Evolutionary conservation across 2,329 filamentous ascomycete species (phyloP).

Genomic region (Colletotrichum liriopes): DNA sequence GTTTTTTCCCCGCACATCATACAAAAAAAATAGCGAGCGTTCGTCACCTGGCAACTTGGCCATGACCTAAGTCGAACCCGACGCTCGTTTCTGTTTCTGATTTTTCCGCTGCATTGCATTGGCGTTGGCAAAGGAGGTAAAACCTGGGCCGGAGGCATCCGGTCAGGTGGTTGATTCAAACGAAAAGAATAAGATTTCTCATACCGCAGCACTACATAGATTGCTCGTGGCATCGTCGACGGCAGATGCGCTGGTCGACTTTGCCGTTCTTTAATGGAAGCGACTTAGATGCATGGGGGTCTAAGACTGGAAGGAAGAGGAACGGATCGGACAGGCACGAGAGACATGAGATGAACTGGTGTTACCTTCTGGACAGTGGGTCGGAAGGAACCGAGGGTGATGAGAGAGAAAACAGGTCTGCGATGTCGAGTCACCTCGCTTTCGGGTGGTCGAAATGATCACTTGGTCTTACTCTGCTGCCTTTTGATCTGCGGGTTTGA

Average conservation of each 20-base stretch:
- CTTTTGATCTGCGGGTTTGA: slow-evolving; percentile 18
- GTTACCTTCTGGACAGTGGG: slow-evolving; percentile 24
- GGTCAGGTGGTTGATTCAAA: slow-evolving; percentile 51
- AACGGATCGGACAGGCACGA: too few relatives aligned
- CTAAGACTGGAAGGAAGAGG: neutral
- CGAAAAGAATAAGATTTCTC: slow-evolving; percentile 56
- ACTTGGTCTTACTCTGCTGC: slow-evolving; percentile 31
- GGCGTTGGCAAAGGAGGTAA: slow-evolving; percentile 64
- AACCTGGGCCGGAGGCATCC: slow-evolving; percentile 38
- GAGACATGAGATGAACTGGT: neutral
- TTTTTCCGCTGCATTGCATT: slow-evolving; percentile 68
- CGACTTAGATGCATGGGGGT: slow-evolving; percentile 37
- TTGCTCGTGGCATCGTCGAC: slow-evolving; percentile 51
- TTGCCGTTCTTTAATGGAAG: slow-evolving; percentile 41
- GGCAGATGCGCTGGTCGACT: slow-evolving; percentile 42
- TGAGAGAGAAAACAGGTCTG: slow-evolving; percentile 13
- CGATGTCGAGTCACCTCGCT: neutral
- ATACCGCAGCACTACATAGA: slow-evolving; percentile 58
- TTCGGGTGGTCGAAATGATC: slow-evolving; percentile 9
- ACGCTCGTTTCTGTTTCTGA: slow-evolving; percentile 48
- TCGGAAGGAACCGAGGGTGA: neutral
- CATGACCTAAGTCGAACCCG: slow-evolving; percentile 3
- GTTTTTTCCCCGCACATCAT: slow-evolving; percentile 49
- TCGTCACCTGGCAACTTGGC: slow-evolving; percentile 23
- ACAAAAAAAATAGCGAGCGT: slow-evolving; percentile 36